phyloP scores from a whole-genome alignment of 2,329 filamentous ascomycete genomes.

The Penicillium rolfsii region DNA sequence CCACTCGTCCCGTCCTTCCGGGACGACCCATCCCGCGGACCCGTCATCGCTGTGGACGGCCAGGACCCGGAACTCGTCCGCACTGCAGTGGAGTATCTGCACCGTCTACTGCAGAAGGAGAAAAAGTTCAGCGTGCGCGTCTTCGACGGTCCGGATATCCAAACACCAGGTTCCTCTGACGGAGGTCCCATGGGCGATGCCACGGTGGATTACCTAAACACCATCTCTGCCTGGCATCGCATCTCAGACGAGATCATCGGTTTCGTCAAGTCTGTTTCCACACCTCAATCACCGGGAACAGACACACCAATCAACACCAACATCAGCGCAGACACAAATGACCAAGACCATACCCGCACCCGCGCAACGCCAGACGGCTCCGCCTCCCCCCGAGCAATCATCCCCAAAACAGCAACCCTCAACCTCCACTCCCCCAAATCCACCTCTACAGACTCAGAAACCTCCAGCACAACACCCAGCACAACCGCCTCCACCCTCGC shows the following conservation, averaged over 20 bases:
- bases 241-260: slow-evolving; percentile 71
- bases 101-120: slow-evolving; percentile 55
- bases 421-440: slow-evolving; percentile 38
- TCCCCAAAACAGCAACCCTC: slow-evolving; percentile 36
- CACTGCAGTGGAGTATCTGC: slow-evolving; percentile 68
- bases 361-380: background rate
- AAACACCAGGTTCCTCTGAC: slow-evolving; percentile 26
- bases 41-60: slow-evolving; percentile 83
- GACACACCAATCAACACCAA: background rate
- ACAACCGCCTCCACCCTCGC: slow-evolving; percentile 4
- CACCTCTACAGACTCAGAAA: slow-evolving; percentile 33
- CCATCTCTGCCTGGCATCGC: slow-evolving; percentile 73
- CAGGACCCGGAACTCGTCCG: slow-evolving; percentile 65
- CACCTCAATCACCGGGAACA: background rate
- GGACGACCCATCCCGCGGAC: slow-evolving; percentile 62
- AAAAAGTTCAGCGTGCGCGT: slow-evolving; percentile 56
- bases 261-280: slow-evolving; percentile 52
- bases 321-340: background rate
- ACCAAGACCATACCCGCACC: background rate
- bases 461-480: slow-evolving; percentile 23
- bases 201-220: slow-evolving; percentile 63
- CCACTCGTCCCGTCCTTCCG: slow-evolving; percentile 55
- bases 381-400: slow-evolving; percentile 38
- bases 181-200: slow-evolving; percentile 49
- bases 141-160: slow-evolving; percentile 51